A percentile compares a stretch with the other conserved stretches of the same genome.
Evolutionary conservation across 2,329 filamentous ascomycete genomes (phyloP).

Genomic region (Trichothecium sympodiale): DNA sequence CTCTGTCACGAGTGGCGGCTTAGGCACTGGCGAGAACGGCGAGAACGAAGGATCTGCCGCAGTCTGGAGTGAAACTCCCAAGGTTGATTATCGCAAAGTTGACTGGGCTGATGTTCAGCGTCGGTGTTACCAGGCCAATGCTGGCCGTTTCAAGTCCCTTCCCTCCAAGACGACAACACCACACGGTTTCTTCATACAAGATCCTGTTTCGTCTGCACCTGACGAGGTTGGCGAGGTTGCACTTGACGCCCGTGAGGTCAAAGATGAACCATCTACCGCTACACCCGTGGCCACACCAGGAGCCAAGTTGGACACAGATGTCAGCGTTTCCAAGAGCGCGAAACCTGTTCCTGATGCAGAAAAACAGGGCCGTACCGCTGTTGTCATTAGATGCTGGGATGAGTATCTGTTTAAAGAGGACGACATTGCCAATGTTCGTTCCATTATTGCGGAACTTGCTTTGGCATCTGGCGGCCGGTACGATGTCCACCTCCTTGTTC

Average conservation of each 20-base stretch:
- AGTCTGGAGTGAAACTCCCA: conserved; percentile 60
- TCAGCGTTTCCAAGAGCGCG: conserved; percentile 3
- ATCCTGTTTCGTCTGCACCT: conserved; percentile 11
- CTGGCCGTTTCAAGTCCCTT: conserved; percentile 52
- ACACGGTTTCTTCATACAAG: conserved; percentile 40
- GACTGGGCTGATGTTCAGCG: conserved; percentile 72
- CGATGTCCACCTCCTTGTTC: conserved; percentile 74
- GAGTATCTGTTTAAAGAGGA: conserved; percentile 70
- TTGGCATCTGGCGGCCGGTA: conserved; percentile 78
- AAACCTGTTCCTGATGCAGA: conserved; percentile 5
- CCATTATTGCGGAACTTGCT: conserved; percentile 72
- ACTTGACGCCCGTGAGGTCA: conserved; percentile 4
- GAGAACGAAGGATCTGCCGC: conserved; percentile 70
- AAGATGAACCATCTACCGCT: neutral
- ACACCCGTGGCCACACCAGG: neutral
- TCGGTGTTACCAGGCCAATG: conserved; percentile 62
- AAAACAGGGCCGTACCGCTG: conserved; percentile 44
- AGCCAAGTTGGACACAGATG: neutral
- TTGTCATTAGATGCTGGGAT: conserved; percentile 75
- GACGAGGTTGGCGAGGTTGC: conserved; percentile 2
- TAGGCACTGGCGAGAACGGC: conserved; percentile 75
- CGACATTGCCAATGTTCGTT: conserved; percentile 70
- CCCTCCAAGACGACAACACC: conserved; percentile 26
- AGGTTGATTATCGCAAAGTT: conserved; percentile 67
- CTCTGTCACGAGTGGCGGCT: conserved; percentile 63